A percentile compares a stretch with the other conserved stretches of the same genome.
These are phyloP conservation scores for Suhomyces chickasaworum DNA, from an alignment of 1,139 yeast species.

Conservation along the genomic window DNA sequence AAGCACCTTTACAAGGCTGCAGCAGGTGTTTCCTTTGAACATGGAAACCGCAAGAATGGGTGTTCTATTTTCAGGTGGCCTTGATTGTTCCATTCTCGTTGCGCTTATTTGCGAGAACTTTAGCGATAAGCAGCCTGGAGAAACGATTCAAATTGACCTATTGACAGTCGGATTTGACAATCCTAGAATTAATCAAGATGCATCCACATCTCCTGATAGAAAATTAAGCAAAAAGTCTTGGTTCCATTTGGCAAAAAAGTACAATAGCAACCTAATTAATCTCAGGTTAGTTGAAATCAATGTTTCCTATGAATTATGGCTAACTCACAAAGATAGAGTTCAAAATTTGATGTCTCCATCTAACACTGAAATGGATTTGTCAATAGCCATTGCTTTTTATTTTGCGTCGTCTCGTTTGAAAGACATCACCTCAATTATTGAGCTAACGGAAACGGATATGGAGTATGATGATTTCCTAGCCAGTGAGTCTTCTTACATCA, in stretches of 20 bases:
- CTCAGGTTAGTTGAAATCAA: constrained; percentile 67
- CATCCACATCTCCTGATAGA: constrained; percentile 80
- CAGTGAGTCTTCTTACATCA: constrained; percentile 16
- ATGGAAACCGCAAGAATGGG: constrained; percentile 47
- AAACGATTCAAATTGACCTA: constrained; percentile 50
- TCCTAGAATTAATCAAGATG: constrained; percentile 69
- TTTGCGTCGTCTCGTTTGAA: constrained; percentile 55
- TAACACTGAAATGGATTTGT: constrained; percentile 90
- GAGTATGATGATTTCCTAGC: constrained; percentile 28
- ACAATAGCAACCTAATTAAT: constrained; percentile 23
- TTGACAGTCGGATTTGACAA: constrained; percentile 94
- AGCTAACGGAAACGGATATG: not conserved
- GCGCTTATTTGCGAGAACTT: constrained; percentile 36
- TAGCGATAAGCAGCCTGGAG: constrained; percentile 4
- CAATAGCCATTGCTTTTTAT: constrained; percentile 92
- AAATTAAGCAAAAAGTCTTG: constrained; percentile 67
- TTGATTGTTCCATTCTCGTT: constrained; percentile 86
- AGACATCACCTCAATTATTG: constrained; percentile 7
- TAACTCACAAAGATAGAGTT: constrained; percentile 53
- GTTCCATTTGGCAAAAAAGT: constrained; percentile 46
- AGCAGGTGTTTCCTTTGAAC: constrained; percentile 57
- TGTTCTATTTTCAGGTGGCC: constrained; percentile 87
- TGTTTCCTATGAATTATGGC: constrained; percentile 69
- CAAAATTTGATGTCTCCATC: constrained; percentile 74
- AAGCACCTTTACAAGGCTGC: constrained; percentile 54